These are phyloP conservation scores for Cytospora piceae DNA, from an alignment of 2,329 filamentous ascomycete genomes.

Conservation along the genomic window DNA sequence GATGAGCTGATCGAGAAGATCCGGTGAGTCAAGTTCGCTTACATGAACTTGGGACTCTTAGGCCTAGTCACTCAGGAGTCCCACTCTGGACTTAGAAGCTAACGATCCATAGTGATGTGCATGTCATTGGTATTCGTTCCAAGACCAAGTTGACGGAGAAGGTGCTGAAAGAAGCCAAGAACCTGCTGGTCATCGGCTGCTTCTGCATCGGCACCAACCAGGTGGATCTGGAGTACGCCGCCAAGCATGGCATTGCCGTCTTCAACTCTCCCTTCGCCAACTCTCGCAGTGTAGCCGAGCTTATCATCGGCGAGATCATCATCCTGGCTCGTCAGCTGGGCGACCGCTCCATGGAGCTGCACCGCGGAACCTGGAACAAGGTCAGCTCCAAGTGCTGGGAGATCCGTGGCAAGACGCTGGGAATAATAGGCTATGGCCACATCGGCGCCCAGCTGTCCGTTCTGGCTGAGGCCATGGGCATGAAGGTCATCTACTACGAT, in stretches of 20 bases:
- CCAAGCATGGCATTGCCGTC: constrained; percentile 85
- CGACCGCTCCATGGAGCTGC: constrained; percentile 92
- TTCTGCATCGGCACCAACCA: constrained; percentile 99
- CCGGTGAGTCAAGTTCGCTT: constrained; percentile 57
- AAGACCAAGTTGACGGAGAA: constrained; percentile 92
- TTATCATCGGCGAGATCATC: constrained; percentile 95
- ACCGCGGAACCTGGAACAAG: constrained; percentile 96
- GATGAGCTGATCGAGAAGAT: constrained; percentile 98
- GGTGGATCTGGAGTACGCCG: constrained; percentile 83
- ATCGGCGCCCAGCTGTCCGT: constrained; percentile 97
- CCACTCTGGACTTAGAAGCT: constrained; percentile 20
- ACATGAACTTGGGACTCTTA: not conserved
- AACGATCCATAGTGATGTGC: constrained; percentile 70
- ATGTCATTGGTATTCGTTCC: constrained; percentile 96
- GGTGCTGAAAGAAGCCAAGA: constrained; percentile 86
- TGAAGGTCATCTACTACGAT: constrained; percentile 98
- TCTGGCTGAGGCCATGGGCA: constrained; percentile 94
- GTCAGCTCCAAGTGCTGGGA: constrained; percentile 97
- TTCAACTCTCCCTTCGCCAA: constrained; percentile 99
- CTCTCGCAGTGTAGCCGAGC: constrained; percentile 92
- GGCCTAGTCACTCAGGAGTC: not conserved
- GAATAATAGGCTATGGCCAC: constrained; percentile 95
- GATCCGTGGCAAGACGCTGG: constrained; percentile 94
- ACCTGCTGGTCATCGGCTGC: constrained; percentile 93
- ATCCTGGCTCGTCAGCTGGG: constrained; percentile 86